Base-by-base conservation (phyloP, 768 basidiomycete genomes). In the Kwoniella heveanensis region DNA sequence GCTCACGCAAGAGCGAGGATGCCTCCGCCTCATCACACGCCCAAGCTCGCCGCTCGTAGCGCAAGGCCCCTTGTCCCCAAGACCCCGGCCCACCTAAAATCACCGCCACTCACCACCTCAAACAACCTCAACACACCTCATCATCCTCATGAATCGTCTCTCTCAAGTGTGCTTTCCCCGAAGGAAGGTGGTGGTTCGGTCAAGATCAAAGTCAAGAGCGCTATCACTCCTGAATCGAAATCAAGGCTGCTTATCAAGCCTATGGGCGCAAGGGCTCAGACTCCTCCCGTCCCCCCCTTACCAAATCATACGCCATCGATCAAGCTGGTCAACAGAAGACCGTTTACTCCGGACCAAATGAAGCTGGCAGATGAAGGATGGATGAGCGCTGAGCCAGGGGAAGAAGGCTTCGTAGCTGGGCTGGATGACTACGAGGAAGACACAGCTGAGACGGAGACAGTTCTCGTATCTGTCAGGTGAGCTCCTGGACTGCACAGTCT, bases 391-490 rank as follows among this genome's bases (percentile, higher is more conserved):
- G 21, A 21, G 6, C 39, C 30, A 9, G 47, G 47, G n/a, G 32
- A 54, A 39, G 52, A 50, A 10, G 57, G 22, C 24, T 39, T 64
- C 19, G 71, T 52, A 19, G 27, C 50, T 13, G 53, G 30, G 10
- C 37, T 66, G 5, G 65, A 65, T 2, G 65, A 64, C 12, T 52
- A 51, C 17, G 60, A 60, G n/a, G 64, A 69, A 36, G 59, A 58
- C 29, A 24, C 67, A 48, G 68, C 52, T 19, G 60, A 66, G 51
- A 68, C 65, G 6, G 75, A 79, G 58, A 69, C 74, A n/a, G 78
- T 79, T 1, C 47, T 77, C 27, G 77, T 79, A 3, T 74, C 78
- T 55, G 75, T 79, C 26, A 55, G 78, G 78, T 79, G 46, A 54
- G 36, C 44, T 30, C n/a, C 51, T 39, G 27, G 19, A 13, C 15